Evolutionary conservation across 139 green algal genomes (phyloP), one percentile per base, ranked within the genome.

Genomic region (Nannochloris sp.): DNA sequence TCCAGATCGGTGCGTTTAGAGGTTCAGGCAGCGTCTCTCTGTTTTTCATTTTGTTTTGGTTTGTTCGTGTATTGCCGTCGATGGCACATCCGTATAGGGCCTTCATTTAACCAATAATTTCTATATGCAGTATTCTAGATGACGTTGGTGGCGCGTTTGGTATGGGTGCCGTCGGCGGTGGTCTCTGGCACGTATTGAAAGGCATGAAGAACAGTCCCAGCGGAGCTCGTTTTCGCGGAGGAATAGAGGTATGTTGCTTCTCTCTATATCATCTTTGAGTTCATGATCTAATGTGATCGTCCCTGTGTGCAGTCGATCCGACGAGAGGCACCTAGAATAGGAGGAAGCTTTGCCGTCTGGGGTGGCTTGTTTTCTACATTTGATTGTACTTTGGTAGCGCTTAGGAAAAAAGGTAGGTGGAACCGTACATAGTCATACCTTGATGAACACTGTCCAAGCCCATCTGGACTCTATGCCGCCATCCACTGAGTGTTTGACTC

Each of bases 261-360:
- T 55, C 12, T 18, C 4, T 31, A 11, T 43, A 68, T 15, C n/a
- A 44, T n/a, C 60, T 43, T 58, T 19, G 2, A 57, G 44, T 16
- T 34, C 16, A n/a, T 3, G 4, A 23, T 23, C 23, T 55, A 31
- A 57, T 48, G 24, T 44, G 44, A 0, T 11, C 14, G 14, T 50
- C 11, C 46, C 34, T 55, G 2, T 12, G 11, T 62, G 62, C 78
- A 95, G 85, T 79, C 80, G 9, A 75, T 96, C 27, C 78, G 90
- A 40, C 69, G 80, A 36, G 88, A 98, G 61, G 89, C 93, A 2
- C 94, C 94, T 6, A 81, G 84, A 11, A 83, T 98, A 31, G 94
- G 94, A 23, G 94, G 94, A 40, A 96, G 87, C 74, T 99, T 99
- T 78, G 94, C 94, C 9, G 92, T 97, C 46, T 99, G 94, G 94